Evolutionary conservation across 306 rosid genomes (phyloP), one percentile per base, ranked within the genome.

Genomic region (Vigna hirtella): DNA sequence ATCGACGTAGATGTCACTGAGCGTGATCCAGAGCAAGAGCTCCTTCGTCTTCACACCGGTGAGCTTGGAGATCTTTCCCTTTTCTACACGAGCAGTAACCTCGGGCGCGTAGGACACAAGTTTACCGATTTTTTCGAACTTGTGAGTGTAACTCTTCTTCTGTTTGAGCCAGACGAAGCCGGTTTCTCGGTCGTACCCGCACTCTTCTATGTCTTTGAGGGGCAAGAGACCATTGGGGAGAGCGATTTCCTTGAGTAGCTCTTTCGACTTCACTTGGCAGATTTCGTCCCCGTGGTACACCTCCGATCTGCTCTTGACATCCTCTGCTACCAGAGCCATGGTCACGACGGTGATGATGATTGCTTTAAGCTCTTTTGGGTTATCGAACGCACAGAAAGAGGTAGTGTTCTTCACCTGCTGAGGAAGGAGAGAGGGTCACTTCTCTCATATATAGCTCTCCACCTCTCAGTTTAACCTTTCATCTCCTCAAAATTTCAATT

Each of bases 121-220:
- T 84, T 77, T 95, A 22, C 93, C 96, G 8, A 96, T 85, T 85
- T 93, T 85, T 0, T 96, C 90, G 17, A 93, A 96, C 81, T 90
- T 93, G 93, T 95, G 99, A 40, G 87, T 87, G 0, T 1, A 30
- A 43, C 53, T 80, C 75, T 87, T 87, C 80, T 91, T 90, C 73
- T 93, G 98, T 86, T 86, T 96, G 4, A 96, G 86, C 99, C 99
- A 91, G 43, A 93, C 98, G n/a, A 87, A 90, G 6, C 99, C 99
- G 0, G 86, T 79, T 11, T 89, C 93, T 17, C 81, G 78, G 75
- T 88, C 84, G 72, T 80, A 82, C 6, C 99, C 99, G 38, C 96
- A 90, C 76, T 95, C 98, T 28, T 55, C 87, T 3, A 95, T 82
- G 87, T 94, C 98, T 4, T 87, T 75, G 83, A 94, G 4, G 0